A percentile compares a stretch with the other conserved stretches of the same genome.
phyloP scores from a whole-genome alignment of 805 yeast genomes.

The Zygosaccharomyces lentus region DNA sequence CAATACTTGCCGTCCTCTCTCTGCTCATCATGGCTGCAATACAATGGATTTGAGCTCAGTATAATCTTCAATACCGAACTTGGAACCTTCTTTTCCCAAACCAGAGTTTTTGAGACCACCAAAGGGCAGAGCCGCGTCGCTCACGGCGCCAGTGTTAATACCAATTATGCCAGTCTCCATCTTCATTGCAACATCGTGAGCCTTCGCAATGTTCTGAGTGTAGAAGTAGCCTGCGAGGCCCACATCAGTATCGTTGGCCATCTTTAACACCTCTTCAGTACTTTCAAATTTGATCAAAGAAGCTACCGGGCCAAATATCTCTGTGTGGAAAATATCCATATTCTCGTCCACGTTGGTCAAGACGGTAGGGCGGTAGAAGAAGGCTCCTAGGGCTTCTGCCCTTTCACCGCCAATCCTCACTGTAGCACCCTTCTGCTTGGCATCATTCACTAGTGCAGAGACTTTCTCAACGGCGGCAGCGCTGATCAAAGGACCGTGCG shows the following conservation, averaged over 20 bases:
- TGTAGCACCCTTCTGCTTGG: conserved; percentile 64
- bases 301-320: conserved; percentile 87
- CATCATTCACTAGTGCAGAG: conserved; percentile 56
- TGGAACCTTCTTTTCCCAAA: conserved; percentile 85
- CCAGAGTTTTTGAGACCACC: conserved; percentile 90
- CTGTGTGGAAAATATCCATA: conserved; percentile 76
- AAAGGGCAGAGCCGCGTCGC: conserved; percentile 81
- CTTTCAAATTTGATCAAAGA: conserved; percentile 67
- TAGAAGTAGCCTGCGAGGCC: conserved; percentile 88
- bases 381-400: conserved; percentile 62
- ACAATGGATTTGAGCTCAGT: conserved; percentile 71
- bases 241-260: conserved; percentile 71
- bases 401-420: conserved; percentile 79
- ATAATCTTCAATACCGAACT: conserved; percentile 76
- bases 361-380: conserved; percentile 74
- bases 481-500: conserved; percentile 74
- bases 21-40: conserved; percentile 35
- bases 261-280: conserved; percentile 65
- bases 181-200: conserved; percentile 58
- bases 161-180: conserved; percentile 76
- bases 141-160: conserved; percentile 80
- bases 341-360: conserved; percentile 74
- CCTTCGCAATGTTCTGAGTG: conserved; percentile 63
- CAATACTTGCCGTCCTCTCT: no score
- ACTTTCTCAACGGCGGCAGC: conserved; percentile 60